Conservation (phyloP, 1,139 yeast species). For the Torulaspora pretoriensis region DNA sequence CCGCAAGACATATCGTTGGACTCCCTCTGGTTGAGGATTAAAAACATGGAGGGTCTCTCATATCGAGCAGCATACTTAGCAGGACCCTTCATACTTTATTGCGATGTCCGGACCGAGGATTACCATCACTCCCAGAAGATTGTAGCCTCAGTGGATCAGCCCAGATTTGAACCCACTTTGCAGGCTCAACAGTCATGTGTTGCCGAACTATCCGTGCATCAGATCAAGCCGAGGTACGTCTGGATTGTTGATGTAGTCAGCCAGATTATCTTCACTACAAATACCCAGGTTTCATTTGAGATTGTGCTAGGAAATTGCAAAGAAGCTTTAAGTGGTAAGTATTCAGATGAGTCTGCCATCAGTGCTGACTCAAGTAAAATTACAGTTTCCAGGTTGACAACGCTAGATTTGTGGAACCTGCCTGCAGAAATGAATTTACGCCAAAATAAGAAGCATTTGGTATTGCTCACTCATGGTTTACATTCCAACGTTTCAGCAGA, state of each 20-base stretch:
- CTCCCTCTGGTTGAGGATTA: conserved; percentile 60
- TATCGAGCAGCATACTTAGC: conserved; percentile 82
- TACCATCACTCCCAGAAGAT: conserved; percentile 56
- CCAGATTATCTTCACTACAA: conserved; percentile 72
- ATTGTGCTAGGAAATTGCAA: conserved; percentile 54
- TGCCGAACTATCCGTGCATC: conserved; percentile 47
- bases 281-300: conserved; percentile 69
- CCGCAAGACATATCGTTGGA: conserved; percentile 27
- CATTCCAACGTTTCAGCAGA: conserved; percentile 90
- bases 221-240: conserved; percentile 45
- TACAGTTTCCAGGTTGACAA: conserved; percentile 52
- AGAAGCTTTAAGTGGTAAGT: conserved; percentile 36
- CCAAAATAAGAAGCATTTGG: conserved; percentile 25
- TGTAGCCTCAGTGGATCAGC: conserved; percentile 68
- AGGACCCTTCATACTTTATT: conserved; percentile 88
- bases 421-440: conserved; percentile 43
- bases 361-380: conserved; percentile 32
- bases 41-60: conserved; percentile 69
- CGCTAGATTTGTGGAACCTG: conserved; percentile 69
- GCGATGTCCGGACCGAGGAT: conserved; percentile 66
- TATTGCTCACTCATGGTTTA: conserved; percentile 73
- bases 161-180: conserved; percentile 68
- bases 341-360: conserved; percentile 15
- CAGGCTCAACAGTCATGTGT: conserved; percentile 64
- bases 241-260: conserved; percentile 88